Percentiles rank a stretch among this genome's conserved stretches.
These are phyloP conservation scores for Phlyctochytrium arcticum DNA, from an alignment of 192 early-diverging fungal genomes.

Conservation along the genomic window DNA sequence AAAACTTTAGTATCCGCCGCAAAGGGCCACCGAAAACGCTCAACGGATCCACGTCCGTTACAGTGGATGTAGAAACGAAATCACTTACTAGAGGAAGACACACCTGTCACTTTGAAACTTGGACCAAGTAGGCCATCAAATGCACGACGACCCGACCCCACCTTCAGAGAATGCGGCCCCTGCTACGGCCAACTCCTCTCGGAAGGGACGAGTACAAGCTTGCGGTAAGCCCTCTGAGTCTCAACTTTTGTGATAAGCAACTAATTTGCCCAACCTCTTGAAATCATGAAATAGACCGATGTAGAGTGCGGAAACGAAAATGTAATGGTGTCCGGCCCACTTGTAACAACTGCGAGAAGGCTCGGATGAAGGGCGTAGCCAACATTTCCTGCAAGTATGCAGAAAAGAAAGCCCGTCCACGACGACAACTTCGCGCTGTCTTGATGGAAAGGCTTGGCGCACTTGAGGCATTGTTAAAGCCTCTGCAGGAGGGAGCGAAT, in stretches of 20 bases:
- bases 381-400: slow-evolving; percentile 22
- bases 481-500: background rate
- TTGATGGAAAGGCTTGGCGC: slow-evolving; percentile 3
- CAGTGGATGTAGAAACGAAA: too few species aligned
- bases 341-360: slow-evolving; percentile 38
- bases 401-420: slow-evolving; percentile 36
- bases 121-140: too few species aligned
- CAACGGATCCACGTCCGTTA: too few species aligned
- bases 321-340: slow-evolving; percentile 33
- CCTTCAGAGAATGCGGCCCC: too few species aligned
- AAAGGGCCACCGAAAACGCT: too few species aligned
- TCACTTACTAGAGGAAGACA: too few species aligned
- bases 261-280: background rate
- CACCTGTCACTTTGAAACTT: too few species aligned
- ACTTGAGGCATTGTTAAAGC: slow-evolving; percentile 10
- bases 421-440: slow-evolving; percentile 17
- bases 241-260: background rate
- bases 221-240: background rate
- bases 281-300: slow-evolving; percentile 12
- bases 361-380: slow-evolving; percentile 25
- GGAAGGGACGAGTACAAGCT: slow-evolving; percentile 1
- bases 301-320: slow-evolving; percentile 34
- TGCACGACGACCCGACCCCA: too few species aligned
- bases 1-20: too few species aligned
- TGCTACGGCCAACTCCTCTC: too few species aligned